Evolutionary conservation across 2,329 filamentous ascomycete species (phyloP).

Genomic region (Exserohilum turcica): DNA sequence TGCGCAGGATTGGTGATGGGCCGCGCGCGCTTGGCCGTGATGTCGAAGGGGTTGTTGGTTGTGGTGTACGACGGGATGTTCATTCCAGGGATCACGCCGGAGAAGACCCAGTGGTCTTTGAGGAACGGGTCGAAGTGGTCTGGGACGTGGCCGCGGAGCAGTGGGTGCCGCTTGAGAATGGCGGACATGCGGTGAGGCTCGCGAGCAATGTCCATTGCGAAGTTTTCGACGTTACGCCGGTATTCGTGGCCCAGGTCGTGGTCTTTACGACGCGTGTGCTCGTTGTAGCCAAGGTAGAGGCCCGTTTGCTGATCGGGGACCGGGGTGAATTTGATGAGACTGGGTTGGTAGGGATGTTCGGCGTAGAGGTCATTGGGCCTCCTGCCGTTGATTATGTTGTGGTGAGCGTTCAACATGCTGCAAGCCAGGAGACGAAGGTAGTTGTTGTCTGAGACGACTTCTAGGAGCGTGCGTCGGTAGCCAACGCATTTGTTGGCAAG

Average conservation of each 20-base stretch:
- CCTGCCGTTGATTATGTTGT: neutral
- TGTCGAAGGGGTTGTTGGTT: neutral
- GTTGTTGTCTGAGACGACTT: neutral
- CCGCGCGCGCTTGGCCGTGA: neutral
- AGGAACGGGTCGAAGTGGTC: neutral
- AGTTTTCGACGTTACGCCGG: neutral
- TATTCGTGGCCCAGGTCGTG: neutral
- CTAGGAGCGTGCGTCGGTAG: neutral
- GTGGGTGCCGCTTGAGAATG: neutral
- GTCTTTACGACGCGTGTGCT: neutral
- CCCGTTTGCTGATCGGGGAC: neutral
- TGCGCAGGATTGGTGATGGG: neutral
- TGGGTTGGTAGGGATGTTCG: neutral
- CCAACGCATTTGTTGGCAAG: slow-evolving; percentile 2
- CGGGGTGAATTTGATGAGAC: neutral
- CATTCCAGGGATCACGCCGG: neutral
- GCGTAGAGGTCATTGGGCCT: slow-evolving; percentile 2
- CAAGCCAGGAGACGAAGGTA: slow-evolving; percentile 1
- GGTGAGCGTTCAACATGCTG: neutral
- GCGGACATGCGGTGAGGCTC: neutral
- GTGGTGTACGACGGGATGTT: neutral
- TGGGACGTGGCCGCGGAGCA: neutral
- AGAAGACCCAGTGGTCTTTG: neutral
- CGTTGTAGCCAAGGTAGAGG: slow-evolving; percentile 1
- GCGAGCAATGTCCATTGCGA: neutral